phyloP scores from a whole-genome alignment of 106 monocot species.

The Amphibolis antarctica region DNA sequence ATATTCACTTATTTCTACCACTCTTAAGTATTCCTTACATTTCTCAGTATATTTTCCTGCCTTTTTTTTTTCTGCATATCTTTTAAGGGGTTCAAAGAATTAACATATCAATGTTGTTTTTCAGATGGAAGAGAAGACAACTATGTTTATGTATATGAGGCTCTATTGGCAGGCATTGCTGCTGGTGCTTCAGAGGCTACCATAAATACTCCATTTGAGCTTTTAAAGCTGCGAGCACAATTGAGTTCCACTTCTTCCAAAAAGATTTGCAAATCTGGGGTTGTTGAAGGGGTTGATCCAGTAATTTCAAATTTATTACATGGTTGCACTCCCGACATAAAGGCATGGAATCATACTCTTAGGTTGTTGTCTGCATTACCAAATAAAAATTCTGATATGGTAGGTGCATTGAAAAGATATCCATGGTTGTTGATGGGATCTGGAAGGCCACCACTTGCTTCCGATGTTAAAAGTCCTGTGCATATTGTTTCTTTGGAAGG shows the following conservation, averaged over 20 bases:
- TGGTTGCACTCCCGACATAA: constrained; percentile 46
- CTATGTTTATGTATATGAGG: constrained; percentile 78
- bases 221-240: constrained; percentile 74
- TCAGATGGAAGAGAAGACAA: constrained; percentile 96
- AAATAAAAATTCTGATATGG: constrained; percentile 30
- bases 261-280: constrained; percentile 11
- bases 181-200: constrained; percentile 63
- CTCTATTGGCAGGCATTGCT: constrained; percentile 71
- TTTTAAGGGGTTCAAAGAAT: too few relatives aligned
- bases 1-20: too few relatives aligned
- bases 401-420: constrained; percentile 44
- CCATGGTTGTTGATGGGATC: constrained; percentile 98
- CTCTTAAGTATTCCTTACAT: too few relatives aligned
- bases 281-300: constrained; percentile 15
- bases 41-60: too few relatives aligned
- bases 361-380: constrained; percentile 51
- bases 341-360: constrained; percentile 41
- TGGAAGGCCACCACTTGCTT: constrained; percentile 72
- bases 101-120: neutral
- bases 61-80: too few relatives aligned
- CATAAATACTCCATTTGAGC: constrained; percentile 74
- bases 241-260: constrained; percentile 37
- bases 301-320: constrained; percentile 49
- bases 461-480: constrained; percentile 47
- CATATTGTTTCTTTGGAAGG: constrained; percentile 69